Evolutionary conservation across 345 rosid genomes (phyloP).

Genomic region (Brassica napus): DNA sequence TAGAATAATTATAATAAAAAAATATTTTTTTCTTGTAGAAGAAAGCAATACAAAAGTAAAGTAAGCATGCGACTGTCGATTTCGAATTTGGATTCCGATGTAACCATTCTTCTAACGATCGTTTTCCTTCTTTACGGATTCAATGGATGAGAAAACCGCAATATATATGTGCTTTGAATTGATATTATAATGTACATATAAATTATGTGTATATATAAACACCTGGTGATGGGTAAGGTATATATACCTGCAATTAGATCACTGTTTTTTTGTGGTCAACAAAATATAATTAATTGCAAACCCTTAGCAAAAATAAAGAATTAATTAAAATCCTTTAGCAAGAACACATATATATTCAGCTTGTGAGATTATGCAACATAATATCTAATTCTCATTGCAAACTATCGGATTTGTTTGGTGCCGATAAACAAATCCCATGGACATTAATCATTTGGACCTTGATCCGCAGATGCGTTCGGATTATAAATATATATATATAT

Average conservation of each 20-base stretch:
- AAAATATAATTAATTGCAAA: background rate
- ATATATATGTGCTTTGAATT: background rate
- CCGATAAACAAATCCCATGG: too few species aligned
- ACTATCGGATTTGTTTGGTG: too few species aligned
- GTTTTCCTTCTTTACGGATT: background rate
- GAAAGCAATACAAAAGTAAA: conserved; percentile 7
- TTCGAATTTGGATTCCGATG: conserved; percentile 20
- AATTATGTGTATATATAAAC: background rate
- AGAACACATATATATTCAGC: background rate
- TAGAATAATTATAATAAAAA: too few species aligned
- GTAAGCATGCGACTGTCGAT: conserved; percentile 24
- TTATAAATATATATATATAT: too few species aligned
- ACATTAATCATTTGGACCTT: too few species aligned
- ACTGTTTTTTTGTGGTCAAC: background rate
- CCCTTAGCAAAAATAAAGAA: background rate
- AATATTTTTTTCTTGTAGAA: background rate
- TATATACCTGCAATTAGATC: background rate
- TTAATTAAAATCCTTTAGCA: background rate
- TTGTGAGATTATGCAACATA: too few species aligned
- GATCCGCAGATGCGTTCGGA: too few species aligned
- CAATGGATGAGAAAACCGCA: conserved; percentile 4
- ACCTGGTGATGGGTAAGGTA: conserved; percentile 4
- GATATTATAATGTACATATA: background rate
- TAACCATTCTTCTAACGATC: conserved; percentile 15
- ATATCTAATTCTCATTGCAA: too few species aligned